Evolutionary conservation across 768 basidiomycete genomes (phyloP).

Genomic region (Crassisporium funariophilum): DNA sequence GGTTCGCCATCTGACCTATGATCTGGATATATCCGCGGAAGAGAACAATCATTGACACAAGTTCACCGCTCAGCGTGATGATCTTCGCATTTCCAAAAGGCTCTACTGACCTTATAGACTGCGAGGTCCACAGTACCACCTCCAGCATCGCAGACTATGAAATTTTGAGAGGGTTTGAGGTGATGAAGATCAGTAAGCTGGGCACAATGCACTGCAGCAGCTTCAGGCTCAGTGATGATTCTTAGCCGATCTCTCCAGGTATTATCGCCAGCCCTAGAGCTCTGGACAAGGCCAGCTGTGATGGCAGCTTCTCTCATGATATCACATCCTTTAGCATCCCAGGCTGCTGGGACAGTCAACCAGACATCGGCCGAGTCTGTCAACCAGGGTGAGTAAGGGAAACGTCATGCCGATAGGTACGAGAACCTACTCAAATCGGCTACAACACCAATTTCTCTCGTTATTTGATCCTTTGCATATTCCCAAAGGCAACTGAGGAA

Average conservation of each 20-base stretch:
- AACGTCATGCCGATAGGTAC: too few species aligned
- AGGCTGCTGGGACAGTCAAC: conserved; percentile 87
- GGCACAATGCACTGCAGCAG: conserved; percentile 90
- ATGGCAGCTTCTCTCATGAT: conserved; percentile 88
- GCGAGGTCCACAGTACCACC: conserved; percentile 73
- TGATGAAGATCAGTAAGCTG: conserved; percentile 80
- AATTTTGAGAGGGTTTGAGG: conserved; percentile 78
- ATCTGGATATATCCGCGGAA: conserved; percentile 46
- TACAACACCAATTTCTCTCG: conserved; percentile 82
- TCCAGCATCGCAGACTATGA: conserved; percentile 91
- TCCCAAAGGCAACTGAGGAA: conserved; percentile 85
- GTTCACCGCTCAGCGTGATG: conserved; percentile 7
- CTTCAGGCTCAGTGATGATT: conserved; percentile 84
- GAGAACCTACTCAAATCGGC: conserved; percentile 76
- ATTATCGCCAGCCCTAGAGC: conserved; percentile 65
- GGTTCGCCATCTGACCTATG: conserved; percentile 73
- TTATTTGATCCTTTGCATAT: conserved; percentile 85
- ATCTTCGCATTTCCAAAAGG: background rate
- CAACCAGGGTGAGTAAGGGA: conserved; percentile 1
- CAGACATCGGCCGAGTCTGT: conserved; percentile 83
- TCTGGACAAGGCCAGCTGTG: conserved; percentile 76
- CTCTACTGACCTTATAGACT: conserved; percentile 53
- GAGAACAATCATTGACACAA: conserved; percentile 5
- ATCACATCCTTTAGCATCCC: conserved; percentile 85
- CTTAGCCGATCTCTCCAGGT: conserved; percentile 80